These are phyloP conservation scores for Cotoneaster glaucophyllus DNA, from an alignment of 306 rosid species.

Conservation along the genomic window DNA sequence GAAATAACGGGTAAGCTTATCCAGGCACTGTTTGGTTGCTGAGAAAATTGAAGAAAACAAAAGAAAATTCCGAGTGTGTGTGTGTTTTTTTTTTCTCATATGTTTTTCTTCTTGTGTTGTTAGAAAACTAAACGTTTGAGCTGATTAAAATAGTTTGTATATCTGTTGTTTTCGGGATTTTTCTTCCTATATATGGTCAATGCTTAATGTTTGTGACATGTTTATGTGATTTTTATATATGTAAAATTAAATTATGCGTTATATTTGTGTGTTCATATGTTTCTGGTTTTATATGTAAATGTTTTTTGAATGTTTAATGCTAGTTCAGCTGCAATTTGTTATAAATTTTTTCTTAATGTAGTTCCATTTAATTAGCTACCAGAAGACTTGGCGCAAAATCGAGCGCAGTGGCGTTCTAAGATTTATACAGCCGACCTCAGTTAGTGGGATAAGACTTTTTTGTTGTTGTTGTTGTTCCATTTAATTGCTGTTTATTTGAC, in stretches of 20 bases:
- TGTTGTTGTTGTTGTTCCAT: background rate
- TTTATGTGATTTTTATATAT: background rate
- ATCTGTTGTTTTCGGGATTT: background rate
- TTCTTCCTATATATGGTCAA: background rate
- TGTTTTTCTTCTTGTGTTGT: background rate
- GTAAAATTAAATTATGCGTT: background rate
- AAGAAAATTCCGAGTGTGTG: background rate
- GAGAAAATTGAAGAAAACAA: background rate
- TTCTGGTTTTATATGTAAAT: background rate
- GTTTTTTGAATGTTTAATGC: background rate
- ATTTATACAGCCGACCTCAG: too few species aligned
- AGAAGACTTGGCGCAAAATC: too few species aligned
- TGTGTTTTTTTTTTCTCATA: too few species aligned
- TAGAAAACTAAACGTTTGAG: background rate
- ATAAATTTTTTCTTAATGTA: background rate
- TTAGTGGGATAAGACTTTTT: too few species aligned
- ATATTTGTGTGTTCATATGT: background rate
- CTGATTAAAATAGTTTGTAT: background rate
- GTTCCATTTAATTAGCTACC: too few species aligned
- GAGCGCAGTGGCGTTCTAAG: too few species aligned
- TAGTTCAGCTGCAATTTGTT: background rate
- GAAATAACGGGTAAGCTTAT: constrained; percentile 15
- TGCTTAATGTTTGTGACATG: background rate
- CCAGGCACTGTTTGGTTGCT: constrained; percentile 15
- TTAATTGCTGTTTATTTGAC: background rate